phyloP scores from a whole-genome alignment of 1,284 basidiomycete genomes.

The Fomes fomentarius region DNA sequence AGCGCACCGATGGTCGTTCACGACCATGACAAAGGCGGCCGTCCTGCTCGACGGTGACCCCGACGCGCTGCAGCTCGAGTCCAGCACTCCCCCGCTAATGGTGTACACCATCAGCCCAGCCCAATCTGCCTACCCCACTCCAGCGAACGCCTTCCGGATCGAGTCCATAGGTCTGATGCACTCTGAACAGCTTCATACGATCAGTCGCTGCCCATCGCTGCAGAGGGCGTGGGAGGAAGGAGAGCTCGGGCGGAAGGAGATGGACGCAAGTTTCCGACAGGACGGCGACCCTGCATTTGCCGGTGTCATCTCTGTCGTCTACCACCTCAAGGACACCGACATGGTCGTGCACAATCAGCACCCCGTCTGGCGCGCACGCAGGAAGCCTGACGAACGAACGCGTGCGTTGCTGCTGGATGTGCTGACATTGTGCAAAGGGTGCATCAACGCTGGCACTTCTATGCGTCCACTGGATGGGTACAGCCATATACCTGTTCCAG shows the following conservation, averaged over 20 bases:
- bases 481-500: background rate
- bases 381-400: background rate
- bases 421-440: background rate
- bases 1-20: too few relatives aligned
- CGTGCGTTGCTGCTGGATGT: background rate
- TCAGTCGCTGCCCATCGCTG: background rate
- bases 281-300: constrained; percentile 1
- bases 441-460: background rate
- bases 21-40: too few relatives aligned
- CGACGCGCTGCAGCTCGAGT: too few relatives aligned
- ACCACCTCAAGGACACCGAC: constrained; percentile 4
- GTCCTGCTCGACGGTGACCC: too few relatives aligned
- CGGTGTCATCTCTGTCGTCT: constrained; percentile 1
- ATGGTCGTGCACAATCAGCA: constrained; percentile 6
- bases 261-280: background rate
- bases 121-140: background rate
- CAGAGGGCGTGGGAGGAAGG: constrained; percentile 1
- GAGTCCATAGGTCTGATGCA: background rate
- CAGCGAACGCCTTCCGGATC: constrained; percentile 1
- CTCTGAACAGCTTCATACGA: background rate
- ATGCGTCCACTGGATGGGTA: background rate
- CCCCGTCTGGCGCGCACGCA: background rate
- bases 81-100: too few relatives aligned
- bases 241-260: constrained; percentile 1
- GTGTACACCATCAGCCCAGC: too few relatives aligned